Evolutionary conservation across 192 early-diverging fungal species (phyloP), one percentile per base, ranked within the genome.

Genomic region (Coemansia pectinata): DNA sequence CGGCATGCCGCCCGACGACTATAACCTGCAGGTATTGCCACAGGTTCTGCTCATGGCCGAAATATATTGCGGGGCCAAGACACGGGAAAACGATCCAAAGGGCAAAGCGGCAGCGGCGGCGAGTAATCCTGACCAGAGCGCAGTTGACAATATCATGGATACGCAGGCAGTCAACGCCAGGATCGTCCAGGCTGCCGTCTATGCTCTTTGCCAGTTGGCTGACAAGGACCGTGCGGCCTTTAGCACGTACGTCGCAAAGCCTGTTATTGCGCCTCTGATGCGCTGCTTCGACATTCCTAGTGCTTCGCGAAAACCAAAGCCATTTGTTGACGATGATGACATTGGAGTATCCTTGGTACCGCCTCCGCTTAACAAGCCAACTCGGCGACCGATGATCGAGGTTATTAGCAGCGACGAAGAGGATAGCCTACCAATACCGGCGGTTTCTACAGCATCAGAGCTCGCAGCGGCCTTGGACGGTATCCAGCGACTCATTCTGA

Each of bases 401-500:
- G 61, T 72, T 0, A 58, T 79, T 2, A 38, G 53, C 6, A 62
- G 45, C 21, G 33, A 11, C 2, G 34, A 34, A 12, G 8, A 29
- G 8, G 29, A 33, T 7, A 8, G 17, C 33, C 36, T n/a, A 5
- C 40, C 33, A 0, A 17, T 44, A 3, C 34, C 19, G 5, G 58
- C 42, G 44, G 29, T 45, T 45, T 11, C 38, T 10, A 31, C 39
- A 25, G 72, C 79, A 62, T 63, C 67, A 4, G 77, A 85, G 15
- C 58, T 92, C 25, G 45, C 62, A 10, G 70, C 65, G 14, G 62
- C 86, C 0, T 63, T 92, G 19, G 62, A 74, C 12, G 75, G 81
- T 9, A 44, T 92, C 40, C 84, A 87, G 62, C 71, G 68, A 52
- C 69, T 93, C 8, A 70, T 92, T 27, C 82, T 89, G 3, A 85